phyloP scores from a whole-genome alignment of 75 land plant species.

The Chamaecyparis obtusa region DNA sequence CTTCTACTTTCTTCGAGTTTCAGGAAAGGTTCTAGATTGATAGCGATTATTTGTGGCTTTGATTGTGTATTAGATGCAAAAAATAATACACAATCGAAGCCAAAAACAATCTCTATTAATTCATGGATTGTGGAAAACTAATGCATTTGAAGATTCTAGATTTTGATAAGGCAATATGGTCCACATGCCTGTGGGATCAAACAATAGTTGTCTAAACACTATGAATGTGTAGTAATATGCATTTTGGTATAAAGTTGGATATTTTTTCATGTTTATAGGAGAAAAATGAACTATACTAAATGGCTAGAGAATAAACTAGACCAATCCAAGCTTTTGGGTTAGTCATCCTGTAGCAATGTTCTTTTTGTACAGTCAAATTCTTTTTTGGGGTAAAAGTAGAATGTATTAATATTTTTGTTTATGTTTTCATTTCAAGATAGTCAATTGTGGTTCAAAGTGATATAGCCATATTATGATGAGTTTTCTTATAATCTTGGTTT shows the following conservation, averaged over 20 bases:
- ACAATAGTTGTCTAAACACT: background rate
- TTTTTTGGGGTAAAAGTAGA: background rate
- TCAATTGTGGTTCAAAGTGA: background rate
- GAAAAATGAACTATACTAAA: background rate
- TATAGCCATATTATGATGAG: background rate
- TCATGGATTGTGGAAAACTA: too few species aligned
- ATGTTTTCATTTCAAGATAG: background rate
- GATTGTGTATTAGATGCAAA: too few species aligned
- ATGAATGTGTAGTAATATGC: background rate
- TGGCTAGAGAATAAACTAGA: background rate
- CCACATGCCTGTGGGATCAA: background rate
- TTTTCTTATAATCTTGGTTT: too few species aligned
- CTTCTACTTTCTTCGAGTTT: background rate
- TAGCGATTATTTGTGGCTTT: too few species aligned
- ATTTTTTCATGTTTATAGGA: background rate
- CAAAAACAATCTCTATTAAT: too few species aligned
- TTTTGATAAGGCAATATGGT: background rate
- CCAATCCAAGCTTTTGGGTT: background rate
- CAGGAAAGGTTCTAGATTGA: background rate
- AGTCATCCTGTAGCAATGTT: background rate
- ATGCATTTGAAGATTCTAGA: too few species aligned
- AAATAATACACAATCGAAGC: too few species aligned
- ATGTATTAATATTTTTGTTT: background rate
- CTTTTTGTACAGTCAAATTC: background rate
- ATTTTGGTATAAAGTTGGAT: background rate